Base-by-base conservation (phyloP, 2,329 filamentous ascomycete genomes). In the Pezicula neosporulosa region DNA sequence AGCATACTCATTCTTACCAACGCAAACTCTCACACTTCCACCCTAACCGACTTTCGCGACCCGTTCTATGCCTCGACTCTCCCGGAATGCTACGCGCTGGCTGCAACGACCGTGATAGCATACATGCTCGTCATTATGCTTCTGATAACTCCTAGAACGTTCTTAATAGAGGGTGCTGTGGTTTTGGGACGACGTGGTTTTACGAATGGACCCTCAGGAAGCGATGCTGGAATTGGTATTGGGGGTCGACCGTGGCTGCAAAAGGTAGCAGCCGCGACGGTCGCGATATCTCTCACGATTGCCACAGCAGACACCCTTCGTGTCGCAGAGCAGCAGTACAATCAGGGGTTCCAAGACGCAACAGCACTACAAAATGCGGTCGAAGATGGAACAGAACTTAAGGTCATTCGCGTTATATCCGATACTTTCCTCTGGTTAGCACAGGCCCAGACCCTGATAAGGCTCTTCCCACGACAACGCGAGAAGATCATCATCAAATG, bases 401-500 rank as follows among this genome's bases (percentile, higher is more conserved):
- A 94, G 60, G 82, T 95, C 53, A 93, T 95, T 53, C 87, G 92
- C 58, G 83, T 97, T 60, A 90, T 99, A 57, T 97, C 93, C 16
- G 91, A 96, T 69, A 92, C 94, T 1, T 97, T 97, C 68, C 77
- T 99, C 28, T 97, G 94, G 93, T 83, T 99, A 37, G 94, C 94
- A 1, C 94, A 99, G 70, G 93, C 96, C 1, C 94, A 99, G 72
- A 99, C 94, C 0, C 73, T 99, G 52, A 97, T 97, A 61, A 87
- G 94, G 48, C 77, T 99, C 1, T 99, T 99, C 61, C 94, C 94
- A 7, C 89, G 94, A 33, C 93, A 97, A 65, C 89, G 95, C 64
- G 94, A 99, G 72, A 97, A 97, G 72, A 86, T 97, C 48, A 89
- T 97, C 59, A 99, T 99, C 72, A 97, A 97, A 73, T 99, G 93